phyloP scores from a whole-genome alignment of 345 rosid species.

The Eutrema heterophyllum region DNA sequence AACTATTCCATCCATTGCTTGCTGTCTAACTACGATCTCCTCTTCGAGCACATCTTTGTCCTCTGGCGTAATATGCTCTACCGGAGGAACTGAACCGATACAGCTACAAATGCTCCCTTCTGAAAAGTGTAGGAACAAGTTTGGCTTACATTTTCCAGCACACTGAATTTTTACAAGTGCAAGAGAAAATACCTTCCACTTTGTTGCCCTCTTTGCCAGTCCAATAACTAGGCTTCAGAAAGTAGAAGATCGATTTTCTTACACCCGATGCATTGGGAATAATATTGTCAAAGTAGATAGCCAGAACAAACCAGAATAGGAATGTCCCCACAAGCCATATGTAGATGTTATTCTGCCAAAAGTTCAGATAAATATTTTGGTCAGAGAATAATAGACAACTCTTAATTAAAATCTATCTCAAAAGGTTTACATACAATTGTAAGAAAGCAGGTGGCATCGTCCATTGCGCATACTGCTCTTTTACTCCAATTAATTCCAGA shows the following conservation, averaged over 20 bases:
- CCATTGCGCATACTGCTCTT: constrained; percentile 44
- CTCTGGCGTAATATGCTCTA: constrained; percentile 50
- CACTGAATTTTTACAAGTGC: background rate
- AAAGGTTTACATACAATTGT: constrained; percentile 53
- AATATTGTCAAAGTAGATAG: constrained; percentile 81
- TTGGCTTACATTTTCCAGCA: background rate
- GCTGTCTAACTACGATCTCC: constrained; percentile 58
- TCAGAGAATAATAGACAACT: background rate
- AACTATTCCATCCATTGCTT: constrained; percentile 35
- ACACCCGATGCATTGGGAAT: constrained; percentile 78
- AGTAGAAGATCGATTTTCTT: constrained; percentile 68
- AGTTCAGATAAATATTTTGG: constrained; percentile 6
- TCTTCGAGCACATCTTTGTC: constrained; percentile 87
- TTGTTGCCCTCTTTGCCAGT: constrained; percentile 76
- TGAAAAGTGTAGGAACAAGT: constrained; percentile 24
- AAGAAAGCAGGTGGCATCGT: constrained; percentile 43
- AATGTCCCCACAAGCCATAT: constrained; percentile 60
- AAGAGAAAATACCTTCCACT: constrained; percentile 48
- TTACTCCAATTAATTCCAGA: constrained; percentile 75
- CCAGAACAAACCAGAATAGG: constrained; percentile 60
- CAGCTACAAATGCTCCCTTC: constrained; percentile 87
- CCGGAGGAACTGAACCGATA: constrained; percentile 50
- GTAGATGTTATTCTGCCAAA: constrained; percentile 65
- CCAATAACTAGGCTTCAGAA: constrained; percentile 78
- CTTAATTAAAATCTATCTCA: constrained; percentile 4